Evolutionary conservation across 495 filamentous ascomycete species (phyloP).

Genomic region (Penicillium pancosmium): DNA sequence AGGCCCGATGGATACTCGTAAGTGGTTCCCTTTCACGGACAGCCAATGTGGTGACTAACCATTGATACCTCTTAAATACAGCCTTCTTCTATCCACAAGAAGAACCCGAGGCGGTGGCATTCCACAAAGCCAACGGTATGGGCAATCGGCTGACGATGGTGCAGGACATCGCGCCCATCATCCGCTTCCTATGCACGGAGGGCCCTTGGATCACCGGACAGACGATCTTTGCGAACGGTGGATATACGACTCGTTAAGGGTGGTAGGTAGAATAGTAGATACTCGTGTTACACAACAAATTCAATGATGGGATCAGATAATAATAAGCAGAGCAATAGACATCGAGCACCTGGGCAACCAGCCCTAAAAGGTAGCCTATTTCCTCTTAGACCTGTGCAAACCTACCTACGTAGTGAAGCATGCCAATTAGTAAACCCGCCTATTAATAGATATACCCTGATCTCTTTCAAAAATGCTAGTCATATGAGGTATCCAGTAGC

Average conservation of each 20-base stretch:
- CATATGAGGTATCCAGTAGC: too few relatives aligned
- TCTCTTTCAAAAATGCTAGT: too few relatives aligned
- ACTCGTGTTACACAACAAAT: neutral
- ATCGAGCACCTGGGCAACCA: neutral
- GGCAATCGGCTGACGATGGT: constrained; percentile 35
- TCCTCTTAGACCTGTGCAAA: neutral
- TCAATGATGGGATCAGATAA: neutral
- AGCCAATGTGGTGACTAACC: neutral
- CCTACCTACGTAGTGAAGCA: too few relatives aligned
- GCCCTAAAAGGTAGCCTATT: constrained; percentile 1
- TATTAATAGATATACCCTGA: too few relatives aligned
- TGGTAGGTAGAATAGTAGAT: neutral
- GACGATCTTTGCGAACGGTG: constrained; percentile 47
- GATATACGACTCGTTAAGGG: constrained; percentile 37
- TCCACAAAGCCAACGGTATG: constrained; percentile 38
- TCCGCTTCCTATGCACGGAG: constrained; percentile 41
- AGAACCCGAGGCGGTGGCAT: constrained; percentile 35
- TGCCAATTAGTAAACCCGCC: too few relatives aligned
- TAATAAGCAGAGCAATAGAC: neutral
- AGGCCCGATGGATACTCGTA: constrained; percentile 47
- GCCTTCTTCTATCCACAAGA: constrained; percentile 44
- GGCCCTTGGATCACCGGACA: constrained; percentile 42
- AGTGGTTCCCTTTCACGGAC: constrained; percentile 11
- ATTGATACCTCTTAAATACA: constrained; percentile 7
- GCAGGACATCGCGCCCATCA: constrained; percentile 40